phyloP scores from a whole-genome alignment of 192 early-diverging fungal genomes.

The Backusella circina region DNA sequence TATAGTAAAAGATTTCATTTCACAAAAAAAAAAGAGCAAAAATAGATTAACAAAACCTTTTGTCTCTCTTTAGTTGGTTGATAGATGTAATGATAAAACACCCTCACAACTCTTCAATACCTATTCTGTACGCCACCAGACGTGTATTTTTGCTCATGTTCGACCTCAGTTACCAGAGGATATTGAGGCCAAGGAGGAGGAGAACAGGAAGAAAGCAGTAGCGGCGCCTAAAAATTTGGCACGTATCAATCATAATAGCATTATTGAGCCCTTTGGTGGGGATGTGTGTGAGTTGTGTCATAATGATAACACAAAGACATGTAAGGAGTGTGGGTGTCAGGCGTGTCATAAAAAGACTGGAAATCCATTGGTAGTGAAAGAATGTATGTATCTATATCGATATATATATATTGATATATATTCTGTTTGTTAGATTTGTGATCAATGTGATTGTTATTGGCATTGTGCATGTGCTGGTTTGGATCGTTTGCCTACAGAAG shows the following conservation, averaged over 20 bases:
- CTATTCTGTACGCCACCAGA: not conserved
- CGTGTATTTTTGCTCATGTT: not conserved
- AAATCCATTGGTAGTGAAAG: conserved; percentile 44
- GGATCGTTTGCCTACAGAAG: conserved; percentile 35
- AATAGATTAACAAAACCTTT: no score
- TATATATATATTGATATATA: not conserved
- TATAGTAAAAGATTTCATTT: not conserved
- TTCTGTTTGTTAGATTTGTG: conserved; percentile 34
- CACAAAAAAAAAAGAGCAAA: no score
- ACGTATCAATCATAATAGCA: not conserved
- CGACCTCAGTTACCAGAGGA: not conserved
- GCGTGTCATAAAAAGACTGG: conserved; percentile 49
- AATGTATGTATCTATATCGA: not conserved
- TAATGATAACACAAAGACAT: conserved; percentile 15
- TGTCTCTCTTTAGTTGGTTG: not conserved
- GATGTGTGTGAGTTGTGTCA: conserved; percentile 5
- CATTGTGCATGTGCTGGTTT: conserved; percentile 50
- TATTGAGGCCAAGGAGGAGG: not conserved
- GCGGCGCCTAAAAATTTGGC: not conserved
- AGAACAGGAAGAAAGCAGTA: no score
- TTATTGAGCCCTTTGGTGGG: not conserved
- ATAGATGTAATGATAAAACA: not conserved
- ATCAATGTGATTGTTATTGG: conserved; percentile 55
- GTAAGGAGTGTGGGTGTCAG: conserved; percentile 49
- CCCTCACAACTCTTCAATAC: conserved; percentile 3